Evolutionary conservation across 306 rosid species (phyloP).

Genomic region (Cicer yamashitae): DNA sequence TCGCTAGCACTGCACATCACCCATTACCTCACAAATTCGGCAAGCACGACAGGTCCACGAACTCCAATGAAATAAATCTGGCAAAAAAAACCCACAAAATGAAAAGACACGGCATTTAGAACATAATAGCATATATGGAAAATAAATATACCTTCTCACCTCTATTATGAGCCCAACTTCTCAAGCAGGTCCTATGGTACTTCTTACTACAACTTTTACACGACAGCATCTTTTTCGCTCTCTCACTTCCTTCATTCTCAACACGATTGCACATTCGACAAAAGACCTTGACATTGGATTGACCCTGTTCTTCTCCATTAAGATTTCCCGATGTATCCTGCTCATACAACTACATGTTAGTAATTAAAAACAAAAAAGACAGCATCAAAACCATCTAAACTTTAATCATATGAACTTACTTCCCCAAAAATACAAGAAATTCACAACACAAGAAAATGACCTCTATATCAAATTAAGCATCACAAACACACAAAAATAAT

Average conservation of each 20-base stretch:
- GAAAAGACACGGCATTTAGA: constrained; percentile 31
- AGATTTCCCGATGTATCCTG: constrained; percentile 70
- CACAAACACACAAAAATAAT: not conserved
- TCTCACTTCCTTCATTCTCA: constrained; percentile 89
- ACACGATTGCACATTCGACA: constrained; percentile 94
- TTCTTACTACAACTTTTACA: constrained; percentile 95
- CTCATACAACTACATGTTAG: constrained; percentile 14
- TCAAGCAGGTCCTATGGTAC: constrained; percentile 94
- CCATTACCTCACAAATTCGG: constrained; percentile 56
- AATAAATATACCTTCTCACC: constrained; percentile 55
- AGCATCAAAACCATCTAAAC: constrained; percentile 17
- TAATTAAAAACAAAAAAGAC: not conserved
- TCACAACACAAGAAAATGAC: not conserved
- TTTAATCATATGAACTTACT: not conserved
- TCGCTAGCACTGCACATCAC: not conserved
- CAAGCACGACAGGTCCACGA: constrained; percentile 59
- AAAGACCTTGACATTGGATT: constrained; percentile 72
- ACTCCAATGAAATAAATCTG: constrained; percentile 61
- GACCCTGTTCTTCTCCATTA: constrained; percentile 77
- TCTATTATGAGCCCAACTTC: constrained; percentile 90
- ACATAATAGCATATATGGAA: not conserved
- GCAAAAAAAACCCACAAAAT: constrained; percentile 10
- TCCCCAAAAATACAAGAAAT: not conserved
- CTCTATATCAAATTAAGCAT: not conserved
- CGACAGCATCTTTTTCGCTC: constrained; percentile 87